Evolutionary conservation across 1,284 basidiomycete genomes (phyloP).

Genomic region (Cutaneotrichosporon cavernicola): DNA sequence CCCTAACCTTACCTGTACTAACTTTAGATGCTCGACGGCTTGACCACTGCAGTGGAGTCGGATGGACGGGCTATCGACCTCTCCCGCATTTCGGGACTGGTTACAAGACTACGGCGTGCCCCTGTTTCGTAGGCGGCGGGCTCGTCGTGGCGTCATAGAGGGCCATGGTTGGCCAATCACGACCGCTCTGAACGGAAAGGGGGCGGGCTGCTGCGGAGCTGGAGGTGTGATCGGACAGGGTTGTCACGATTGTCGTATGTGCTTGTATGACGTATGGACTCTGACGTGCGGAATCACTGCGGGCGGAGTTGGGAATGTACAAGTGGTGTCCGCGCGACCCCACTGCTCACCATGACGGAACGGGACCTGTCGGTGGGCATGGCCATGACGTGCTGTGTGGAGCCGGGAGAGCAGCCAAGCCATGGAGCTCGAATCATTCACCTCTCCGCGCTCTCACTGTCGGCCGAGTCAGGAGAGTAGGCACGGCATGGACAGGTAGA

Average conservation of each 20-base stretch:
- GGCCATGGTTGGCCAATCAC: not conserved
- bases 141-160: not conserved
- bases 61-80: slow-evolving; percentile 81
- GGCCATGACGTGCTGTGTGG: not conserved
- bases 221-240: too few species aligned
- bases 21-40: slow-evolving; percentile 76
- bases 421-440: not conserved
- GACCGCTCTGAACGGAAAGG: too few species aligned
- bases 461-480: too few species aligned
- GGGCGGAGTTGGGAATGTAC: too few species aligned
- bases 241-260: too few species aligned
- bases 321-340: too few species aligned
- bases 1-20: not conserved
- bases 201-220: too few species aligned
- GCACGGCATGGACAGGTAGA: too few species aligned
- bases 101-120: slow-evolving; percentile 54
- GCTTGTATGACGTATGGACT: too few species aligned
- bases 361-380: not conserved
- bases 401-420: not conserved
- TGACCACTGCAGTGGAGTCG: slow-evolving; percentile 84
- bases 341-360: not conserved
- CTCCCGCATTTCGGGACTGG: slow-evolving; percentile 79
- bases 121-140: slow-evolving; percentile 5
- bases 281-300: too few species aligned
- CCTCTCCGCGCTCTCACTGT: too few species aligned